phyloP scores from a whole-genome alignment of 2,329 filamentous ascomycete genomes.

The Magnaporthales sp. region DNA sequence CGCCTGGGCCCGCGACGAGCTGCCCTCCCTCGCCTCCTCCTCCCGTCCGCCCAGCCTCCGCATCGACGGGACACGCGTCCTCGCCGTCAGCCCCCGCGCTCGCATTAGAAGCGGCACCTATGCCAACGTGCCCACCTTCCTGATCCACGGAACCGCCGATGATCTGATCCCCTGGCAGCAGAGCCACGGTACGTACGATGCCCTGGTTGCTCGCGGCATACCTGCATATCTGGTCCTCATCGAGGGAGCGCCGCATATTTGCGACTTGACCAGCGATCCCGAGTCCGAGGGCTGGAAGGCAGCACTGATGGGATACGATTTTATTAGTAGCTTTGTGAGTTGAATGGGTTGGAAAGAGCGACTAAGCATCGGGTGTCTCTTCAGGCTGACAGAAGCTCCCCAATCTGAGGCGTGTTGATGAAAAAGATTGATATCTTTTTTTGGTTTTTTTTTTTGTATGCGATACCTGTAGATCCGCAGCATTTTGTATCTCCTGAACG shows the following conservation, averaged over 20 bases:
- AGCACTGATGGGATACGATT: slow-evolving; percentile 7
- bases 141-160: slow-evolving; percentile 18
- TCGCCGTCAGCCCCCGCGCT: slow-evolving; percentile 14
- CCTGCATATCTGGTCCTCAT: slow-evolving; percentile 8
- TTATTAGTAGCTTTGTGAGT: slow-evolving; percentile 3
- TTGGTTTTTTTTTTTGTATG: too few species aligned
- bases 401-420: too few species aligned
- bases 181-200: slow-evolving; percentile 12
- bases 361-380: too few species aligned
- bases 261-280: slow-evolving; percentile 8
- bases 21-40: not conserved
- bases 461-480: too few species aligned
- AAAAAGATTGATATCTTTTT: too few species aligned
- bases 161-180: slow-evolving; percentile 20
- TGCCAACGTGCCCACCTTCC: slow-evolving; percentile 17
- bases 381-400: too few species aligned
- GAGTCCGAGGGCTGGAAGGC: slow-evolving; percentile 7
- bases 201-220: slow-evolving; percentile 10
- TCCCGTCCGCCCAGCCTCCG: not conserved
- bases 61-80: slow-evolving; percentile 1
- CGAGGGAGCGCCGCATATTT: slow-evolving; percentile 10
- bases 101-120: slow-evolving; percentile 17
- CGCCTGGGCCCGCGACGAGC: slow-evolving; percentile 7
- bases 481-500: too few species aligned
- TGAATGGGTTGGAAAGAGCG: too few species aligned